Conservation (phyloP, 1,284 basidiomycete species). For the Ustilago cynodontis region DNA sequence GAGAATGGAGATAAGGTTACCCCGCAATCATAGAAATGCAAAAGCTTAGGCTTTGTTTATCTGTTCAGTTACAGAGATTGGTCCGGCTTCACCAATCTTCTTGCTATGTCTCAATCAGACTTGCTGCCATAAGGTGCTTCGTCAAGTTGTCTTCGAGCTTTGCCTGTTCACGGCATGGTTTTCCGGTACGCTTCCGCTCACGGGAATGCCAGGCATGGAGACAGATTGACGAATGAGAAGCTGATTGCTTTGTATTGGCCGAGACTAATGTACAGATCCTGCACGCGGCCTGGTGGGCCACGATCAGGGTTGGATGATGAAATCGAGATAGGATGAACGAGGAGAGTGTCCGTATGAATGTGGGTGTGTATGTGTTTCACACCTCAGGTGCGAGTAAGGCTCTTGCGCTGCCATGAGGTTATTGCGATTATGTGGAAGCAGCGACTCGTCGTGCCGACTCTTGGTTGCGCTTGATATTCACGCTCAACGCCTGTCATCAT, state of each 20-base stretch:
- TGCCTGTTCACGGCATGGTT: too few species aligned
- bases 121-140: too few species aligned
- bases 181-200: too few species aligned
- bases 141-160: too few species aligned
- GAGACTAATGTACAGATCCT: constrained; percentile 11
- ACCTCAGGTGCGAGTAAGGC: not conserved
- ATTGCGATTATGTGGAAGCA: constrained; percentile 18
- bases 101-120: too few species aligned
- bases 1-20: not conserved
- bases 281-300: not conserved
- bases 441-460: constrained; percentile 24
- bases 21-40: not conserved
- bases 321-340: not conserved
- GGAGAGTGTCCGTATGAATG: constrained; percentile 12
- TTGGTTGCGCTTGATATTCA: constrained; percentile 55
- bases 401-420: not conserved
- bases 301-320: not conserved
- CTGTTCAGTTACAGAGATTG: not conserved
- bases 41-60: not conserved
- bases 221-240: not conserved
- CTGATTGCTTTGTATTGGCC: not conserved
- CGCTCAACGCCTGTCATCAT: constrained; percentile 34
- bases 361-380: too few species aligned
- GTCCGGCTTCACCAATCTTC: too few species aligned
- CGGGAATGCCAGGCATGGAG: not conserved